Percentiles rank a stretch among this genome's conserved stretches.
phyloP scores from a whole-genome alignment of 306 rosid species.

The Canavalia gladiata region DNA sequence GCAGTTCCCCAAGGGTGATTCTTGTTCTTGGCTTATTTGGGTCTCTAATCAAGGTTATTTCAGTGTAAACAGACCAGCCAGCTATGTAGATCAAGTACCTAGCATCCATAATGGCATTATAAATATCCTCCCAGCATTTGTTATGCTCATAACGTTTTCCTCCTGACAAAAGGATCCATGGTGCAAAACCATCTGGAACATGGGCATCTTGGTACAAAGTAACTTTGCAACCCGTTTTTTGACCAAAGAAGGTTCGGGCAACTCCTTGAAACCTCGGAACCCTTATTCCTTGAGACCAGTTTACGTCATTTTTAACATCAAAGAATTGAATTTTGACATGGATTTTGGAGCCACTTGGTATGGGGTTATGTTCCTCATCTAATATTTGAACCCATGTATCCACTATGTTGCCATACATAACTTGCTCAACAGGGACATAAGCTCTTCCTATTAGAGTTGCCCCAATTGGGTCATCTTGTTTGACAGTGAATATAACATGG shows the following conservation, averaged over 20 bases:
- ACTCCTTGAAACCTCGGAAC: conserved; percentile 65
- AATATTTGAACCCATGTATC: conserved; percentile 60
- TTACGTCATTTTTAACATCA: conserved; percentile 47
- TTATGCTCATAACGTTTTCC: conserved; percentile 36
- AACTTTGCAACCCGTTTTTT: conserved; percentile 66
- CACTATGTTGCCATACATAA: conserved; percentile 47
- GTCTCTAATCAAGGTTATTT: conserved; percentile 72
- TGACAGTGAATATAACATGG: conserved; percentile 71
- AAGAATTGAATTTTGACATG: conserved; percentile 63
- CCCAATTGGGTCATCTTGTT: conserved; percentile 63
- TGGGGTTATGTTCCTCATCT: conserved; percentile 60
- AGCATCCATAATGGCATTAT: conserved; percentile 68
- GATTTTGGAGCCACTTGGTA: conserved; percentile 57
- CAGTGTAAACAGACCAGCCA: conserved; percentile 83
- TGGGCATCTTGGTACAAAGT: conserved; percentile 93
- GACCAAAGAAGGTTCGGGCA: conserved; percentile 67
- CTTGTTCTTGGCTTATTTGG: conserved; percentile 24
- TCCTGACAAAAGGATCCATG: conserved; percentile 24
- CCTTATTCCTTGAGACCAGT: conserved; percentile 72
- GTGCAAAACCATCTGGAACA: conserved; percentile 44
- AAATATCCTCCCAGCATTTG: conserved; percentile 90
- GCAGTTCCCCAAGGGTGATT: conserved; percentile 72
- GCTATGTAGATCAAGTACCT: conserved; percentile 75
- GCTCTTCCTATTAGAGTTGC: conserved; percentile 93
- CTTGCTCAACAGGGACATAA: conserved; percentile 63